phyloP scores from a whole-genome alignment of 139 green algal genomes.

The Haematococcus sp. region DNA sequence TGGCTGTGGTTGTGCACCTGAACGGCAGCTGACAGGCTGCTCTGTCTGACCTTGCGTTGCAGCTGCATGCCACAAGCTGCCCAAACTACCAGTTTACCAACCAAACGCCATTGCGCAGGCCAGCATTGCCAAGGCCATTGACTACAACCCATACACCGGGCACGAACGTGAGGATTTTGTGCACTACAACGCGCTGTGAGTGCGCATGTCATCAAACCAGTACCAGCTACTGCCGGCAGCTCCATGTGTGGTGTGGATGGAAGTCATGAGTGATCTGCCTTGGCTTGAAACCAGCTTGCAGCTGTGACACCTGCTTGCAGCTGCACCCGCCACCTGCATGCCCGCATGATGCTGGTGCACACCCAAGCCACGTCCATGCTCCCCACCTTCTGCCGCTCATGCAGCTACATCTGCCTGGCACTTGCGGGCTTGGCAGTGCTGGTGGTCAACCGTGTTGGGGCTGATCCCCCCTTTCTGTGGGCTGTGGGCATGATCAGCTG shows the following conservation, averaged over 20 bases:
- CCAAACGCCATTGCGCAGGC: too few relatives aligned
- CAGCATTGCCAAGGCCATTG: conserved; percentile 5
- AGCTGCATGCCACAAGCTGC: neutral
- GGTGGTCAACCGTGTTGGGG: conserved; percentile 8
- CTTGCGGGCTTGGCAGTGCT: conserved; percentile 5
- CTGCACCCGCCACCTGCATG: too few relatives aligned
- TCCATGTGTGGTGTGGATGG: too few relatives aligned
- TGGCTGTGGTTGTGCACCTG: neutral
- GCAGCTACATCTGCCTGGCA: neutral
- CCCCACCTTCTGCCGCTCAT: neutral
- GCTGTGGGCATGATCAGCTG: conserved; percentile 16
- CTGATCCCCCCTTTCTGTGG: conserved; percentile 19
- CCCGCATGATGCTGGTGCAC: neutral
- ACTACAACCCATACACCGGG: neutral
- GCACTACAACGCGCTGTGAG: conserved; percentile 1
- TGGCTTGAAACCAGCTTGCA: too few relatives aligned
- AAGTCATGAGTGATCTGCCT: too few relatives aligned
- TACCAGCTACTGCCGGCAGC: too few relatives aligned
- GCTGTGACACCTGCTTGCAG: too few relatives aligned
- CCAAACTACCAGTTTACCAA: too few relatives aligned
- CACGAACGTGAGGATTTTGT: neutral
- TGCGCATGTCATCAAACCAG: too few relatives aligned
- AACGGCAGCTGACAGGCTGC: too few relatives aligned
- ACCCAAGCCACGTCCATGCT: neutral
- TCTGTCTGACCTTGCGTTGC: neutral